Base-by-base conservation (phyloP, 805 yeast genomes). In the Saccharomycopsis sp. region DNA sequence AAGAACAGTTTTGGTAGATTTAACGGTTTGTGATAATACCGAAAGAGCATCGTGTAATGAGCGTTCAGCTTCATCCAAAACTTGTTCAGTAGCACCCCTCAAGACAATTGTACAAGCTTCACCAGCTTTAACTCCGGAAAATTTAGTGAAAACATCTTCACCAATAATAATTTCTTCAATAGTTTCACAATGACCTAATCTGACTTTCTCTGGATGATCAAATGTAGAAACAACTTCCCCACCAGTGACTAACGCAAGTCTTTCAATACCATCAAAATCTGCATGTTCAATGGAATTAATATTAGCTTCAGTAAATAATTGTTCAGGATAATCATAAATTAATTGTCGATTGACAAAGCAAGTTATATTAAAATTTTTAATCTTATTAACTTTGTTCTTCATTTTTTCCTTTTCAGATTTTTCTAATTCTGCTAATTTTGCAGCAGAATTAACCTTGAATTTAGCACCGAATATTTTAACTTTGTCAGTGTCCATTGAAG, bases 311-410 rank as follows among this genome's bases (percentile, higher is more conserved):
- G 95, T 75, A 59, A 93, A 85, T 54, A 93, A 72, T 65, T 86
- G 96, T 67, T 93, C 98, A 21, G 98, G 98, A 75, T 90, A 93
- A 68, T 93, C 97, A 66, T 93, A 93, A 59, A 93, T 93, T 59
- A 93, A 75, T 67, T 93, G 98, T 60, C 98, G 93, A 32, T 94
- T 90, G 42, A 90, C 98, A 45, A 90, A 77, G 17, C 35, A 31
- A 63, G 89, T 90, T 23, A 86, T 97, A 34, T 97, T 97, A 0
- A 95, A 74, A 21, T 74, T 76, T 66, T 93, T 89, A 44, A 93
- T 94, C 51, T 72, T 67, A 48, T 81, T 72, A 48, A 93, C 88
- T 98, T 93, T 93, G 62, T 85, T 87, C 60, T 72, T 75, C 61
- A 93, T 93, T 63, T 87, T 88, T 52, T 82, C 80, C 55, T 83